Percentiles rank a stretch among this genome's conserved stretches.
phyloP scores from a whole-genome alignment of 192 early-diverging fungal species.

The Coemansia guatemalensis region DNA sequence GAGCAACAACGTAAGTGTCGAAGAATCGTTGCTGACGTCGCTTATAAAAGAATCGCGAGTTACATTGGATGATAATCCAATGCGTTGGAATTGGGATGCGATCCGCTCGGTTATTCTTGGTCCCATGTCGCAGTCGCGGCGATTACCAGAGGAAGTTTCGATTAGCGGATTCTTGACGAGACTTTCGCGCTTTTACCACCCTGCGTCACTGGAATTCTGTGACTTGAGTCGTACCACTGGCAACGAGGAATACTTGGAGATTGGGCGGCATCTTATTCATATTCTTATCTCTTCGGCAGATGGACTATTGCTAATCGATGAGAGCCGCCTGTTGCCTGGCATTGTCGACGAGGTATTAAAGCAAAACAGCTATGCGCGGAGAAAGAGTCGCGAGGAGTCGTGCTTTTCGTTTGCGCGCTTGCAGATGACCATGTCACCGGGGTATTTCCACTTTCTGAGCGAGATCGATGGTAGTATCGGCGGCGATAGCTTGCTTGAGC shows the following conservation, averaged over 20 bases:
- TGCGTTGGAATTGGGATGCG: conserved; percentile 50
- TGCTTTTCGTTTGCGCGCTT: conserved; percentile 51
- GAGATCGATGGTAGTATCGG: conserved; percentile 46
- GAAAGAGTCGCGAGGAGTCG: conserved; percentile 46
- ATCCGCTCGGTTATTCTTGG: conserved; percentile 40
- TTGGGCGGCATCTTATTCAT: conserved; percentile 48
- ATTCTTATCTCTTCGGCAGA: conserved; percentile 51
- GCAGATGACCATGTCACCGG: conserved; percentile 55
- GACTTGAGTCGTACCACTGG: conserved; percentile 44
- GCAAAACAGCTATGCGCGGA: conserved; percentile 38
- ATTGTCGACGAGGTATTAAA: conserved; percentile 50
- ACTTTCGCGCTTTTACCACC: conserved; percentile 46
- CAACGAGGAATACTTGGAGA: conserved; percentile 54
- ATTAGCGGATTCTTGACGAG: conserved; percentile 34
- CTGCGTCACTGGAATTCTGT: conserved; percentile 51
- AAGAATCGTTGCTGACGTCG: conserved; percentile 25
- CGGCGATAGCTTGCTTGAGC: conserved; percentile 45
- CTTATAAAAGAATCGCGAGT: conserved; percentile 47
- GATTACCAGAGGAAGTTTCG: conserved; percentile 32
- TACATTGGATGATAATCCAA: conserved; percentile 45
- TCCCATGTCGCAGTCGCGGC: conserved; percentile 22
- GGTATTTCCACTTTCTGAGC: conserved; percentile 52
- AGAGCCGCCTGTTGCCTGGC: conserved; percentile 41
- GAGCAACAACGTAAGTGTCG: conserved; percentile 13
- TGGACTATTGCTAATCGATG: conserved; percentile 49